phyloP scores from a whole-genome alignment of 331 rosid species.

The Malus hybrid region DNA sequence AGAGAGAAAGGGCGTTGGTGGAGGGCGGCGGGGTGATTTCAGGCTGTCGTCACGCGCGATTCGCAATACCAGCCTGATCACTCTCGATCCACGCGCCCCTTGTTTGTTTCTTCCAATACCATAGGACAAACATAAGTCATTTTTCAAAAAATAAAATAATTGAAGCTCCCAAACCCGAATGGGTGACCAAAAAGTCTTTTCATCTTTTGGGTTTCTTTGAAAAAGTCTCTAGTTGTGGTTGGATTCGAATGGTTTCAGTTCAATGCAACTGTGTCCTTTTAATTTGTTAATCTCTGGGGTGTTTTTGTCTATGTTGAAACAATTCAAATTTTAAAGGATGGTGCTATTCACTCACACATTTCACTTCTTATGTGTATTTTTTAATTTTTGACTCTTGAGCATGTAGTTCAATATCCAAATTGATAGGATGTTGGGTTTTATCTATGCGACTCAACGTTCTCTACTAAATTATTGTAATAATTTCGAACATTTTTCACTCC shows the following conservation, averaged over 20 bases:
- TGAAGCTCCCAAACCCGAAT: neutral
- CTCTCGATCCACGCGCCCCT: constrained; percentile 51
- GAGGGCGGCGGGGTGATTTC: constrained; percentile 83
- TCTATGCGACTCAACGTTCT: fast-evolving
- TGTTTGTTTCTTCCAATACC: neutral
- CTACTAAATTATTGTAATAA: too few species aligned
- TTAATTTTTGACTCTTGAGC: too few species aligned
- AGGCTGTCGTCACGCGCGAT: constrained; percentile 64
- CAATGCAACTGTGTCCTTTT: neutral
- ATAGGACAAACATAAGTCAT: neutral
- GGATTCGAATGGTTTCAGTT: neutral
- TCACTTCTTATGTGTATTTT: too few species aligned
- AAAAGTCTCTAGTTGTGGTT: neutral
- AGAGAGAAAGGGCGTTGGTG: constrained; percentile 27
- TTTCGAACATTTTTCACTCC: too few species aligned
- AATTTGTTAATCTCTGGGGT: too few species aligned
- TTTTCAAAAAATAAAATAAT: neutral
- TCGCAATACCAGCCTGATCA: constrained; percentile 18
- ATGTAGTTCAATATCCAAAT: too few species aligned
- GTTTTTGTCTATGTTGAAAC: too few species aligned
- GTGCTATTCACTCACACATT: too few species aligned
- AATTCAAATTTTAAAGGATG: too few species aligned
- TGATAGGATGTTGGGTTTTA: too few species aligned
- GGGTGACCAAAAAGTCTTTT: neutral
- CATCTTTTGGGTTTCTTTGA: neutral